Percentiles rank a stretch among this genome's conserved stretches.
Evolutionary conservation across 140 eudicot species (phyloP).

Genomic region (Erigeron philadelphicus): DNA sequence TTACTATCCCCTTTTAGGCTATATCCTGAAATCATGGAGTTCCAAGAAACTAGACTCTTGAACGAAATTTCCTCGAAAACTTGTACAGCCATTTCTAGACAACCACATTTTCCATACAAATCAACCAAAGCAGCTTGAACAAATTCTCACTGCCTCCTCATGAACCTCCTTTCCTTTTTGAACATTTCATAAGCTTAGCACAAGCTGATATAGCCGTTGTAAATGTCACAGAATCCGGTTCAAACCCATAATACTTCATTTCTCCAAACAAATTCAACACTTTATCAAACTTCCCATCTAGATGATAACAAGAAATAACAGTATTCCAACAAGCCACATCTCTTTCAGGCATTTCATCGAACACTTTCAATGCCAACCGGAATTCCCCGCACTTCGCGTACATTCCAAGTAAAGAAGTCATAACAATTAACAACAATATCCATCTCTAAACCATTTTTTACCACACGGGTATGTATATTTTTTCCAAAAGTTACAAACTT

Average conservation of each 20-base stretch:
- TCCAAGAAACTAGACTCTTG: conserved; percentile 53
- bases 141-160: conserved; percentile 35
- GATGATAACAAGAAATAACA: conserved; percentile 48
- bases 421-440: conserved; percentile 51
- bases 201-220: conserved; percentile 44
- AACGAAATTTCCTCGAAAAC: conserved; percentile 36
- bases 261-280: conserved; percentile 40
- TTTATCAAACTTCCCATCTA: conserved; percentile 45
- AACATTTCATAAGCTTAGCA: conserved; percentile 43
- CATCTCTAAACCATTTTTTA: conserved; percentile 33
- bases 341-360: conserved; percentile 58
- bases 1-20: conserved; percentile 49
- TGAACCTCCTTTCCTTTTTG: conserved; percentile 41
- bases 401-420: conserved; percentile 40
- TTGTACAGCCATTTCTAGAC: conserved; percentile 39
- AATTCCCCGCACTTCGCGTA: conserved; percentile 46
- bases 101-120: conserved; percentile 59
- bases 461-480: conserved; percentile 33
- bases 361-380: conserved; percentile 36
- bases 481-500: conserved; percentile 29
- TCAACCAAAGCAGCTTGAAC: conserved; percentile 49
- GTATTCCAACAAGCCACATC: conserved; percentile 60
- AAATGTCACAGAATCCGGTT: conserved; percentile 48
- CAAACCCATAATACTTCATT: conserved; percentile 46
- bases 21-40: conserved; percentile 52